Percentiles rank a stretch among this genome's conserved stretches.
phyloP scores from a whole-genome alignment of 169 alveolate genomes.

The Plasmodium chabaudi region DNA sequence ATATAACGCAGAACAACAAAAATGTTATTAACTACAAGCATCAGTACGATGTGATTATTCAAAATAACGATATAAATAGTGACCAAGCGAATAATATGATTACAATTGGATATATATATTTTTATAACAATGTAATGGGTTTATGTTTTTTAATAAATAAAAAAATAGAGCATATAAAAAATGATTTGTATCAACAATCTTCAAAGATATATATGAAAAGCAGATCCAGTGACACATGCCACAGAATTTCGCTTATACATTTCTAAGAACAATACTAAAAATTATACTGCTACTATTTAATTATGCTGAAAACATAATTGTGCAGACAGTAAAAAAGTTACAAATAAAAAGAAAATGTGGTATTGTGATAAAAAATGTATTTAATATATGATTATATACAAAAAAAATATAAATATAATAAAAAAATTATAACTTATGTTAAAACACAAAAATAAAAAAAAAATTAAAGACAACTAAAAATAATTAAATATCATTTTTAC shows the following conservation, averaged over 20 bases:
- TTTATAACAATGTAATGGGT: conserved; percentile 60
- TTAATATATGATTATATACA: no score
- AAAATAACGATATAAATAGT: not conserved
- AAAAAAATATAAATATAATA: no score
- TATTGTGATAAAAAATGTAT: no score
- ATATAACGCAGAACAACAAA: conserved; percentile 7
- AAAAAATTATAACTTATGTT: no score
- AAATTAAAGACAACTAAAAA: no score
- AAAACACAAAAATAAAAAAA: no score
- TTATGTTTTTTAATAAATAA: conserved; percentile 61
- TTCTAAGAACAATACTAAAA: no score
- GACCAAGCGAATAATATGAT: not conserved
- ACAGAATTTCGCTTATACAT: conserved; percentile 30
- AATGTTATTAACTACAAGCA: conserved; percentile 21
- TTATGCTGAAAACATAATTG: no score
- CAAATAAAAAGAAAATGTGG: no score
- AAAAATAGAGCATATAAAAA: conserved; percentile 12
- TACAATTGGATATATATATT: conserved; percentile 42
- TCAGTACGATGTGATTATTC: conserved; percentile 20
- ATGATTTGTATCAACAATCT: conserved; percentile 21
- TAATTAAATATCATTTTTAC: no score
- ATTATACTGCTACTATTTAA: no score
- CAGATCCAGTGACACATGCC: conserved; percentile 12
- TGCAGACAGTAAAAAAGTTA: no score
- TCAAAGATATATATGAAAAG: conserved; percentile 42